phyloP scores from a whole-genome alignment of 805 yeast species.

The Teunomyces panamensis region DNA sequence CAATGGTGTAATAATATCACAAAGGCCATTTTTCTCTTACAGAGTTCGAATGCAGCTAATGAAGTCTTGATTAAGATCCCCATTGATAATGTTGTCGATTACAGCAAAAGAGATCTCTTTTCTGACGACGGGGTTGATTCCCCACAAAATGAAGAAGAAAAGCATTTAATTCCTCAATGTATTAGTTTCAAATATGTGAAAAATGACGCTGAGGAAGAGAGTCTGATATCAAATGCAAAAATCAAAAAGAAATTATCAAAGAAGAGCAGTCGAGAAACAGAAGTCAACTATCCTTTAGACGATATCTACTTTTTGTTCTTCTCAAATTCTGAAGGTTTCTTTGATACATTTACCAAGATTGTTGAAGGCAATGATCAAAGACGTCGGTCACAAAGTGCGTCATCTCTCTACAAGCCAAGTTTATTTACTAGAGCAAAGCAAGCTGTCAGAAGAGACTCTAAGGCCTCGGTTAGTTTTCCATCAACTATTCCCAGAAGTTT shows the following conservation, averaged over 20 bases:
- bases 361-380: slow-evolving; percentile 10
- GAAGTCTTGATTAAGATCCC: slow-evolving; percentile 81
- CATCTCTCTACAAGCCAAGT: slow-evolving; percentile 5
- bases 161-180: slow-evolving; percentile 32
- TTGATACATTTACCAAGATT: slow-evolving; percentile 35
- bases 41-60: slow-evolving; percentile 65
- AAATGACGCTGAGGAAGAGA: slow-evolving; percentile 5
- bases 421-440: slow-evolving; percentile 7
- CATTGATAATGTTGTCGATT: slow-evolving; percentile 58
- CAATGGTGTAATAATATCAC: slow-evolving; percentile 76
- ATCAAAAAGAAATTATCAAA: slow-evolving; percentile 6
- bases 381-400: slow-evolving; percentile 2
- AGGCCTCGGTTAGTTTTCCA: neutral
- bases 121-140: slow-evolving; percentile 17
- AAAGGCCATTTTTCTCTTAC: slow-evolving; percentile 62
- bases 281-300: slow-evolving; percentile 39
- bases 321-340: slow-evolving; percentile 43
- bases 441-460: slow-evolving; percentile 7
- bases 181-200: slow-evolving; percentile 55
- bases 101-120: slow-evolving; percentile 54
- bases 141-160: slow-evolving; percentile 8
- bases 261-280: slow-evolving; percentile 6
- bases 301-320: slow-evolving; percentile 71
- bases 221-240: neutral
- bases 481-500: slow-evolving; percentile 8